Evolutionary conservation across 495 filamentous ascomycete genomes (phyloP).

Genomic region (Xylaria curta): DNA sequence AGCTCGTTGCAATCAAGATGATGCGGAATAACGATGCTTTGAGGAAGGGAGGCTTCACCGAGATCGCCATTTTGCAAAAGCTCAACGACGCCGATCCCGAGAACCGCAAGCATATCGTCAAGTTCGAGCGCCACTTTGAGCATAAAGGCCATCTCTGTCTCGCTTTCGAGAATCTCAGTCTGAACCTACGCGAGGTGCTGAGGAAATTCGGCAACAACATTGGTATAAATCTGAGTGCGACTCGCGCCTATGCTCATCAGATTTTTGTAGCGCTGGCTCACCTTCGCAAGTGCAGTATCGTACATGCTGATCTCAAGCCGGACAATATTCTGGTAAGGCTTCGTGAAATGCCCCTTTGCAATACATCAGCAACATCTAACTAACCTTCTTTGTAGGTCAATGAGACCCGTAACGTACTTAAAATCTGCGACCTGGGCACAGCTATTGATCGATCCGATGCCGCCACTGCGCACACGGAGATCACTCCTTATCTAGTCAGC

Average conservation of each 20-base stretch:
- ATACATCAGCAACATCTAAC: slow-evolving; percentile 36
- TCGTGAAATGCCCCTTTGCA: slow-evolving; percentile 10
- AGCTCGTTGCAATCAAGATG: slow-evolving; percentile 87
- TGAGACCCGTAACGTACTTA: slow-evolving; percentile 81
- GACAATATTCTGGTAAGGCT: slow-evolving; percentile 83
- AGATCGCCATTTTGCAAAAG: slow-evolving; percentile 88
- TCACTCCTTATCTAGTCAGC: slow-evolving; percentile 92
- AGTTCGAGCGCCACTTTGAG: slow-evolving; percentile 84
- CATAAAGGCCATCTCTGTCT: slow-evolving; percentile 96
- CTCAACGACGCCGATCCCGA: slow-evolving; percentile 83
- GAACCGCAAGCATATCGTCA: slow-evolving; percentile 90
- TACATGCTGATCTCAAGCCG: slow-evolving; percentile 95
- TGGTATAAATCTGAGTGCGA: slow-evolving; percentile 85
- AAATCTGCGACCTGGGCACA: slow-evolving; percentile 95
- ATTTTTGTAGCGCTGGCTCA: slow-evolving; percentile 88
- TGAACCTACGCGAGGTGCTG: slow-evolving; percentile 93
- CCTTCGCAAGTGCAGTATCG: slow-evolving; percentile 86
- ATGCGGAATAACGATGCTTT: slow-evolving; percentile 94
- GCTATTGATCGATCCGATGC: slow-evolving; percentile 84
- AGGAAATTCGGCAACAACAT: slow-evolving; percentile 96
- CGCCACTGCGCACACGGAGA: slow-evolving; percentile 70
- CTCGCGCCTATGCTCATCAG: slow-evolving; percentile 88
- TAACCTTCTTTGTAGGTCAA: slow-evolving; percentile 59
- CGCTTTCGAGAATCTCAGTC: slow-evolving; percentile 92
- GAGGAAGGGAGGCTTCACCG: slow-evolving; percentile 90